A percentile compares a stretch with the other conserved stretches of the same genome.
phyloP scores from a whole-genome alignment of 139 green algal species.

The Coccomyxa sp. region DNA sequence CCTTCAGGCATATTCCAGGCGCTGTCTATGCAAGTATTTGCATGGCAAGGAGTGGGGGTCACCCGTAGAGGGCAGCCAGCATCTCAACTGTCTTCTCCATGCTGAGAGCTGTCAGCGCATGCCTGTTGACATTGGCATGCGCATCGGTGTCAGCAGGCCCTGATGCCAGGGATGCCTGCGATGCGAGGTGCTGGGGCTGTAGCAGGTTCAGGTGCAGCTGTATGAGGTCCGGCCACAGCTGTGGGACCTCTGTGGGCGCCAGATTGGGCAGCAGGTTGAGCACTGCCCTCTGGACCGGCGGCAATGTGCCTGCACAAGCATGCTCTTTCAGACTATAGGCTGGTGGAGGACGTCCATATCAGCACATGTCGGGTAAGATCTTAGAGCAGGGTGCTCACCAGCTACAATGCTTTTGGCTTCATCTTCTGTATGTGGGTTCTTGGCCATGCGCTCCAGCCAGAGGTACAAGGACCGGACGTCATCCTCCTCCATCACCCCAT shows the following conservation, averaged over 20 bases:
- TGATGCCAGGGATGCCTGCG: background rate
- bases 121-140: constrained; percentile 9
- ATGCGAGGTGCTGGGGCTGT: constrained; percentile 30
- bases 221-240: constrained; percentile 50
- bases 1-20: no score
- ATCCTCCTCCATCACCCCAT: constrained; percentile 29
- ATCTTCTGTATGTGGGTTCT: constrained; percentile 54
- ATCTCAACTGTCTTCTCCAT: constrained; percentile 19
- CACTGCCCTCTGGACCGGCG: constrained; percentile 69
- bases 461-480: constrained; percentile 48
- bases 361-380: no score
- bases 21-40: background rate
- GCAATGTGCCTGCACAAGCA: constrained; percentile 42
- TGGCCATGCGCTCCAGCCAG: constrained; percentile 66
- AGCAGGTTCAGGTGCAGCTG: constrained; percentile 29
- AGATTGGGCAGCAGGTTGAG: constrained; percentile 56
- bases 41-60: background rate
- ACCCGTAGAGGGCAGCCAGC: constrained; percentile 18
- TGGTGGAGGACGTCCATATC: no score
- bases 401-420: constrained; percentile 29
- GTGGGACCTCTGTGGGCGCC: constrained; percentile 44
- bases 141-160: constrained; percentile 1
- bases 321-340: background rate
- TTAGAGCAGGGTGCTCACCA: constrained; percentile 18
- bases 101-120: constrained; percentile 9